Conservation (phyloP, 2,329 filamentous ascomycete genomes). For the Ceratocystis huliohia region DNA sequence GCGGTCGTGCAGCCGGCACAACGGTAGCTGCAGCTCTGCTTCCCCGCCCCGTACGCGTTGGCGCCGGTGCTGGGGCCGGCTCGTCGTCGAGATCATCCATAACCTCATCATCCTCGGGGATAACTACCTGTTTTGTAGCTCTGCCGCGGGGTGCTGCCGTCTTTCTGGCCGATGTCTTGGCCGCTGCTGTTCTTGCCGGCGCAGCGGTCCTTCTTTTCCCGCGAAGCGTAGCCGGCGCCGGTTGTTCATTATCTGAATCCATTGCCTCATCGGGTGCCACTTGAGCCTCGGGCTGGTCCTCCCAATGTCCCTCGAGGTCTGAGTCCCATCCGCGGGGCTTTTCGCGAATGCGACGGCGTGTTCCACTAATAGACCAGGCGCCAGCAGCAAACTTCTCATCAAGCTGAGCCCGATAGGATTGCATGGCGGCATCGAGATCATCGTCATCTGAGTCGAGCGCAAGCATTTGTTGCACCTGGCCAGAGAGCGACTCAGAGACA, state of each 20-base stretch:
- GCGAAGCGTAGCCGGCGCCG: conserved; percentile 14
- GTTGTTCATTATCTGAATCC: conserved; percentile 28
- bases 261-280: conserved; percentile 36
- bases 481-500: conserved; percentile 56
- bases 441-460: conserved; percentile 50
- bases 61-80: conserved; percentile 27
- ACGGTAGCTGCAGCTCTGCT: neutral
- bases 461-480: conserved; percentile 58
- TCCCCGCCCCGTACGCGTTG: neutral
- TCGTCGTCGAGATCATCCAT: conserved; percentile 41
- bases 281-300: conserved; percentile 55
- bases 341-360: conserved; percentile 32
- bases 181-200: conserved; percentile 27
- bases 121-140: conserved; percentile 30
- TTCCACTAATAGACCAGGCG: conserved; percentile 35
- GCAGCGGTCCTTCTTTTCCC: conserved; percentile 13
- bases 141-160: conserved; percentile 31
- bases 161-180: conserved; percentile 33
- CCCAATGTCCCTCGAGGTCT: conserved; percentile 80
- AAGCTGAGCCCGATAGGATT: conserved; percentile 53
- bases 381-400: conserved; percentile 61
- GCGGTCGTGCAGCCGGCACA: conserved; percentile 21
- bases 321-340: conserved; percentile 74
- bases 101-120: conserved; percentile 34
- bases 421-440: conserved; percentile 61